A percentile compares a stretch with the other conserved stretches of the same genome.
Conservation (phyloP, 768 basidiomycete species). For the Gloeostereum incarnatum region DNA sequence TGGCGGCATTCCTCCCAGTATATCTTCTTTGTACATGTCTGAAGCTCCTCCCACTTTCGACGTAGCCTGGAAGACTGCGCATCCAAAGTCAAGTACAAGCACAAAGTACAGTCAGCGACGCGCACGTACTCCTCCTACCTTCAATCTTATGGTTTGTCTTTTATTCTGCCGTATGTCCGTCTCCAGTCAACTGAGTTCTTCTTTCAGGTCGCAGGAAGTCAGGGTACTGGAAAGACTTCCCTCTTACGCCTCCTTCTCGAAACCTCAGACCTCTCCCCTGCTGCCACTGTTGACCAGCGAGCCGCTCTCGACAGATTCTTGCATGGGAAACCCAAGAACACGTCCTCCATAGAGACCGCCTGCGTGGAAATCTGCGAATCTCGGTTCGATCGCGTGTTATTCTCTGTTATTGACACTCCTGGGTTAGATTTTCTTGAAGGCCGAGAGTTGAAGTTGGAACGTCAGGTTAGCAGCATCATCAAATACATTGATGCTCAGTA, state of each 20-base stretch:
- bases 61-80: slow-evolving; percentile 34
- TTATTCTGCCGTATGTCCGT: slow-evolving; percentile 5
- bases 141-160: slow-evolving; percentile 72
- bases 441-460: slow-evolving; percentile 68
- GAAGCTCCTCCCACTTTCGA: slow-evolving; percentile 56
- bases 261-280: slow-evolving; percentile 75
- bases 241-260: slow-evolving; percentile 72
- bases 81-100: slow-evolving; percentile 30
- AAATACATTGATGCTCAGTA: slow-evolving; percentile 77
- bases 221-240: slow-evolving; percentile 81
- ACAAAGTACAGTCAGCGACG: slow-evolving; percentile 59
- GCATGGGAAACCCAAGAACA: slow-evolving; percentile 48
- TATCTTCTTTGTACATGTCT: slow-evolving; percentile 66
- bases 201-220: slow-evolving; percentile 64
- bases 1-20: slow-evolving; percentile 40
- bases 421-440: slow-evolving; percentile 71
- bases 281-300: slow-evolving; percentile 67
- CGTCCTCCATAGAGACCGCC: slow-evolving; percentile 55
- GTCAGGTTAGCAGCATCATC: slow-evolving; percentile 64
- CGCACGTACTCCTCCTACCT: slow-evolving; percentile 60
- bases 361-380: slow-evolving; percentile 81
- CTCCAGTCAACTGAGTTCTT: slow-evolving; percentile 4
- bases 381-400: slow-evolving; percentile 65
- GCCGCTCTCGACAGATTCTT: slow-evolving; percentile 57
- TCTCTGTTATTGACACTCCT: slow-evolving; percentile 82